Evolutionary conservation across 2,329 filamentous ascomycete genomes (phyloP).

Genomic region (Cercospora canescens): DNA sequence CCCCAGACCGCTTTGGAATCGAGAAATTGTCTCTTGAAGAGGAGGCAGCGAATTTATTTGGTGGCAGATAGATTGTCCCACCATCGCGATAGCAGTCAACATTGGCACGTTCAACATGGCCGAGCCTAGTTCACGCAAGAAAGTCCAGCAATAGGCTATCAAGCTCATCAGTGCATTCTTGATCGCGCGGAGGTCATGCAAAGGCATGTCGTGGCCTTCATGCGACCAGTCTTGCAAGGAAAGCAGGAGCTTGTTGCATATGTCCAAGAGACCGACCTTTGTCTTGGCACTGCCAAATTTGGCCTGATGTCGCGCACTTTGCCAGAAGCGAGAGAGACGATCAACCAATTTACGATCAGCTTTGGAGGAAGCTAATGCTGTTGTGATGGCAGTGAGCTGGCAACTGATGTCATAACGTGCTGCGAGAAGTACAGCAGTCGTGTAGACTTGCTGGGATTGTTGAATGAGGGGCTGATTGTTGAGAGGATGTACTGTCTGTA

Average conservation of each 20-base stretch:
- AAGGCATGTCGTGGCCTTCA: neutral
- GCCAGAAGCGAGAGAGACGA: conserved; percentile 20
- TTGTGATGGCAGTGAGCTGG: conserved; percentile 13
- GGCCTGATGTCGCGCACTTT: conserved; percentile 7
- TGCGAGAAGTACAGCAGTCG: conserved; percentile 24
- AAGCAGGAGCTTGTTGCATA: conserved; percentile 9
- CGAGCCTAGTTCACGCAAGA: conserved; percentile 13
- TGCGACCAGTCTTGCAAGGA: conserved; percentile 3
- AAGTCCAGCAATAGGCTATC: conserved; percentile 16
- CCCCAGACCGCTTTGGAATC: conserved; percentile 1
- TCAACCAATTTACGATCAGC: conserved; percentile 21
- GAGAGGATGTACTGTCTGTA: conserved; percentile 47
- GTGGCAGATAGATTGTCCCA: conserved; percentile 13
- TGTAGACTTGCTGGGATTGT: conserved; percentile 26
- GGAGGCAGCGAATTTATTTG: neutral
- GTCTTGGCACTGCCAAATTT: neutral
- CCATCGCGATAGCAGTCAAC: conserved; percentile 17
- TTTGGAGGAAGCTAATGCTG: conserved; percentile 14
- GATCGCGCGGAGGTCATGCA: neutral
- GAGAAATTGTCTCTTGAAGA: neutral
- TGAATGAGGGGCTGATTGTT: conserved; percentile 45
- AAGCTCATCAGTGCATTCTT: neutral
- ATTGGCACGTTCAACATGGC: conserved; percentile 16
- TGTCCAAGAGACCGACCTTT: conserved; percentile 10
- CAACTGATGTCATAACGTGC: conserved; percentile 25